These are phyloP conservation scores for Lojkania enalia DNA, from an alignment of 2,329 filamentous ascomycete genomes.

Conservation along the genomic window DNA sequence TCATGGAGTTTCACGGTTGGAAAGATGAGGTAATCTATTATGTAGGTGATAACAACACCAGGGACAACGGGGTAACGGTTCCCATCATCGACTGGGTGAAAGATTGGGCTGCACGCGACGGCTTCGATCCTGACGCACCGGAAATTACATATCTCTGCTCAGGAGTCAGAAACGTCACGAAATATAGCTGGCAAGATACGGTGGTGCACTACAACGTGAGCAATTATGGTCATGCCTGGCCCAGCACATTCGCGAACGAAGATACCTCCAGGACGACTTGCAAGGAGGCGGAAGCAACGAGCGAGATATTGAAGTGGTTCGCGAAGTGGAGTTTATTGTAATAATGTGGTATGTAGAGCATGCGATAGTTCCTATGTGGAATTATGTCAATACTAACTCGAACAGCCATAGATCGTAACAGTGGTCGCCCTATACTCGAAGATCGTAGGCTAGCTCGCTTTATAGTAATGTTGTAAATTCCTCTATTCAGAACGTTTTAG, in stretches of 20 bases:
- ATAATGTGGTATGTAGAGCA: no score
- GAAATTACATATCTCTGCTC: constrained; percentile 33
- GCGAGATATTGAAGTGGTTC: constrained; percentile 39
- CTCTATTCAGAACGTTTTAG: no score
- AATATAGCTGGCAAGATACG: constrained; percentile 32
- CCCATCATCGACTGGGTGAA: constrained; percentile 34
- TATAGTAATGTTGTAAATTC: no score
- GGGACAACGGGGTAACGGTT: constrained; percentile 25
- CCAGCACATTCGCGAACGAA: constrained; percentile 34
- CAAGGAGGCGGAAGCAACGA: constrained; percentile 33
- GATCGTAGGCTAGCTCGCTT: no score
- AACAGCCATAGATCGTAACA: no score
- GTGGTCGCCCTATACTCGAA: no score
- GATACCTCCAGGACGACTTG: constrained; percentile 35
- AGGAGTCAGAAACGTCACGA: constrained; percentile 30
- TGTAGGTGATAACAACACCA: constrained; percentile 35
- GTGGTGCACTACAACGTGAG: constrained; percentile 46
- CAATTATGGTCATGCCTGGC: constrained; percentile 49
- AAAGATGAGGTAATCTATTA: constrained; percentile 49
- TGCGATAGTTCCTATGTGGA: no score
- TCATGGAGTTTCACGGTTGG: constrained; percentile 52
- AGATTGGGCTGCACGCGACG: constrained; percentile 45
- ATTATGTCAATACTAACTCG: no score
- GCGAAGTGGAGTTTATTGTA: constrained; percentile 31
- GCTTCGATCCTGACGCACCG: constrained; percentile 29